Evolutionary conservation across 176 grass and related monocot species (phyloP).

Genomic region (Saccharum officinarum): DNA sequence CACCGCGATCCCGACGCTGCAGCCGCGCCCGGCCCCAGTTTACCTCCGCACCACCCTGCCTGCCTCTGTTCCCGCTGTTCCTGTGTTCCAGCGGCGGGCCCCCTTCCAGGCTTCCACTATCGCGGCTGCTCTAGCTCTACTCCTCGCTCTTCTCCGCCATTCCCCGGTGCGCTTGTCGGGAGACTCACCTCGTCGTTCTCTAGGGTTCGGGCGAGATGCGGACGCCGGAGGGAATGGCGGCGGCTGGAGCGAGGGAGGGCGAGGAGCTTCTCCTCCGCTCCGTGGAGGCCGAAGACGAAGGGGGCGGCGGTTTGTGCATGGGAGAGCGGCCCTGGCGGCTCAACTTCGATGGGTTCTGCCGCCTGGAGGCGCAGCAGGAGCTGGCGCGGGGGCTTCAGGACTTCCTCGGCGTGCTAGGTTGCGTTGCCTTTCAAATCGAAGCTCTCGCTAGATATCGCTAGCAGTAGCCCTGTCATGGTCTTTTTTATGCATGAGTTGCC

Average conservation of each 20-base stretch:
- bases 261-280: conserved; percentile 54
- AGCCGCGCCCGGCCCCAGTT: no score
- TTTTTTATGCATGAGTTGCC: background rate
- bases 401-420: conserved; percentile 72
- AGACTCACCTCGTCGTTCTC: background rate
- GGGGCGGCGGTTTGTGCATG: background rate
- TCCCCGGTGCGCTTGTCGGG: background rate
- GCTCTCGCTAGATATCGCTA: background rate
- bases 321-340: background rate
- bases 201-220: background rate
- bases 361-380: conserved; percentile 4
- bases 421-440: background rate
- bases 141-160: no score
- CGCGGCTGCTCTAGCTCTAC: no score
- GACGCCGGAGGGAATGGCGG: conserved; percentile 23
- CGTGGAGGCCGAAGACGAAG: conserved; percentile 20
- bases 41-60: no score
- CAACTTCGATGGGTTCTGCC: conserved; percentile 46
- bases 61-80: no score
- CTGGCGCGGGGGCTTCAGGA: conserved; percentile 46
- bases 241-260: background rate
- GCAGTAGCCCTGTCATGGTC: background rate
- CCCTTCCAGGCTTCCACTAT: no score
- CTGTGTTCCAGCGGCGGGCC: no score
- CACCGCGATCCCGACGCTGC: no score